Percentiles rank a stretch among this genome's conserved stretches.
Evolutionary conservation across 108 stramenopile genomes (phyloP).

Genomic region (Conticribra weissflogii): DNA sequence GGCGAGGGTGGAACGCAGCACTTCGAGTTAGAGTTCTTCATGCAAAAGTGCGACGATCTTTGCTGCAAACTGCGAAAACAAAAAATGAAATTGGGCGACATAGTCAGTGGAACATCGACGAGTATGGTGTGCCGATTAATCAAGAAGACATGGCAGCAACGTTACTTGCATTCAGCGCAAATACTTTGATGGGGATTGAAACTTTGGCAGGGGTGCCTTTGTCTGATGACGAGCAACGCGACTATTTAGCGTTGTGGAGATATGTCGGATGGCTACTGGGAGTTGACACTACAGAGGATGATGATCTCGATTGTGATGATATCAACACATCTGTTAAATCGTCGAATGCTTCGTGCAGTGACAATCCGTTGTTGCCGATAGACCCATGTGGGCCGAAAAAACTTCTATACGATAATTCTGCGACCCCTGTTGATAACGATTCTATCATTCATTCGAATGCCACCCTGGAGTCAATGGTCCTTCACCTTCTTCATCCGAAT

Average conservation of each 20-base stretch:
- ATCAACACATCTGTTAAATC: neutral
- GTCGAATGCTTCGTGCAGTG: slow-evolving; percentile 13
- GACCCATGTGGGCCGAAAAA: slow-evolving; percentile 84
- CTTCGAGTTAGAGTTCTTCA: slow-evolving; percentile 78
- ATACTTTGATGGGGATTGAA: slow-evolving; percentile 76
- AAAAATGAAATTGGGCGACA: slow-evolving; percentile 18
- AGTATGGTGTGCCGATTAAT: slow-evolving; percentile 81
- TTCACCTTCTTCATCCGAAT: slow-evolving; percentile 62
- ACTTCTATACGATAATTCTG: neutral
- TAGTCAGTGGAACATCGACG: slow-evolving; percentile 54
- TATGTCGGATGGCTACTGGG: slow-evolving; percentile 88
- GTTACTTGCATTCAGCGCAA: slow-evolving; percentile 74
- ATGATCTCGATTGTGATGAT: neutral
- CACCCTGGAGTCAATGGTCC: slow-evolving; percentile 47
- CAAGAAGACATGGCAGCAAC: slow-evolving; percentile 89
- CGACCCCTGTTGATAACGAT: slow-evolving; percentile 29
- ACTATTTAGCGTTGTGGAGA: slow-evolving; percentile 85
- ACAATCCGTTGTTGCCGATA: slow-evolving; percentile 41
- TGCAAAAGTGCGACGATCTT: slow-evolving; percentile 73
- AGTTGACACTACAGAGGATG: slow-evolving; percentile 50
- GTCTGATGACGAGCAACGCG: slow-evolving; percentile 50
- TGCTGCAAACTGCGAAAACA: slow-evolving; percentile 37
- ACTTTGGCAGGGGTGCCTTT: slow-evolving; percentile 58
- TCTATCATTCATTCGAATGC: slow-evolving; percentile 52
- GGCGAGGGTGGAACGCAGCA: slow-evolving; percentile 71